Conservation (phyloP, 371 early-diverging fungal genomes). For the Actinomucor elegans region DNA sequence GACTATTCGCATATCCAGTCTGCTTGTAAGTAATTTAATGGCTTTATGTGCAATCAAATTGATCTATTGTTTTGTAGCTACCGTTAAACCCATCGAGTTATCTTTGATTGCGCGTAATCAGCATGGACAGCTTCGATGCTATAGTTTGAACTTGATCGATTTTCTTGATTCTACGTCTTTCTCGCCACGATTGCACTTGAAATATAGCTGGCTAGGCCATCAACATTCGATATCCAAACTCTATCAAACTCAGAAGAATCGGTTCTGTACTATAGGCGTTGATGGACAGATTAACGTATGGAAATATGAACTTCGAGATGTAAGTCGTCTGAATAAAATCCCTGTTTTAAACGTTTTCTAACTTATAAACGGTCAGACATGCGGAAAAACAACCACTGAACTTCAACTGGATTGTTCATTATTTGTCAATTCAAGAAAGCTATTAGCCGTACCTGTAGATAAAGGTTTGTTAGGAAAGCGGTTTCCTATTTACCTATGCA, state of each 20-base stretch:
- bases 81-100: conserved; percentile 71
- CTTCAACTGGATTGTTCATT: conserved; percentile 34
- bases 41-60: not conserved
- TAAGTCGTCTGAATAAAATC: conserved; percentile 15
- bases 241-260: conserved; percentile 43
- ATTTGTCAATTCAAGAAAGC: conserved; percentile 6
- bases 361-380: conserved; percentile 9
- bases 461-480: conserved; percentile 38
- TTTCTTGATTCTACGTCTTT: conserved; percentile 69
- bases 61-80: conserved; percentile 33
- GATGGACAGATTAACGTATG: conserved; percentile 61
- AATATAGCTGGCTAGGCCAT: conserved; percentile 73
- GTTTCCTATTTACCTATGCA: conserved; percentile 29
- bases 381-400: conserved; percentile 31
- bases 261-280: conserved; percentile 52
- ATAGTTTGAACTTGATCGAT: conserved; percentile 74
- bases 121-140: conserved; percentile 66
- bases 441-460: conserved; percentile 30
- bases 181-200: conserved; percentile 56
- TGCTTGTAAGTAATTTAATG: conserved; percentile 26
- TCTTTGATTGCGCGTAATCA: conserved; percentile 57
- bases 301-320: conserved; percentile 49
- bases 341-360: not conserved
- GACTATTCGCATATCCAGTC: conserved; percentile 52
- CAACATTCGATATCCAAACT: conserved; percentile 42